Evolutionary conservation across 768 basidiomycete species (phyloP).

Genomic region (Hygrocybe punicea): DNA sequence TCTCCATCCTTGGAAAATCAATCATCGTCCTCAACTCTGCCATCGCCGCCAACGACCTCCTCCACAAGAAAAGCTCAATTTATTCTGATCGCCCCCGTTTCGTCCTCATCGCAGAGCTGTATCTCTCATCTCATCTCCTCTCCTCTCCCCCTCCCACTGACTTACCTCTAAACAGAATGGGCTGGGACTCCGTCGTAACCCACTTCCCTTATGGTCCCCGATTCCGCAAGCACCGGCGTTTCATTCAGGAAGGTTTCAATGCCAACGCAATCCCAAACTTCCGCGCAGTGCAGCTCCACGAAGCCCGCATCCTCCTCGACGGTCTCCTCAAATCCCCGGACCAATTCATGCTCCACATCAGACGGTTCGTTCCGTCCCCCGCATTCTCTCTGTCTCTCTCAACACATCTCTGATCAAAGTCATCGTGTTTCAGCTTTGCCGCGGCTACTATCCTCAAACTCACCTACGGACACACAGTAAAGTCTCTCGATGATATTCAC

Average conservation of each 20-base stretch:
- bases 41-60: slow-evolving; percentile 44
- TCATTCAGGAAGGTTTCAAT: slow-evolving; percentile 50
- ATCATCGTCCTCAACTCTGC: slow-evolving; percentile 50
- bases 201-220: slow-evolving; percentile 35
- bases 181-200: background rate
- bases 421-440: slow-evolving; percentile 36
- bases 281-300: slow-evolving; percentile 43
- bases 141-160: background rate
- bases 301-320: slow-evolving; percentile 41
- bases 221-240: slow-evolving; percentile 51
- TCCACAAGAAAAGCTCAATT: slow-evolving; percentile 53
- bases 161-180: background rate
- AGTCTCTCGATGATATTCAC: slow-evolving; percentile 43
- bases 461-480: slow-evolving; percentile 46
- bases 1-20: slow-evolving; percentile 43
- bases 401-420: background rate
- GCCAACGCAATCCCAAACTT: slow-evolving; percentile 38
- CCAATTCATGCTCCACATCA: slow-evolving; percentile 42
- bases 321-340: slow-evolving; percentile 39
- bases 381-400: background rate
- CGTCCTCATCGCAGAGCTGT: slow-evolving; percentile 48
- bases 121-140: slow-evolving; percentile 15
- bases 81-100: slow-evolving; percentile 53
- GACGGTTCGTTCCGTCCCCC: slow-evolving; percentile 33
- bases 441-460: slow-evolving; percentile 49